Evolutionary conservation across 805 yeast genomes (phyloP).

Genomic region (Kodamaea kaohsiungensis): DNA sequence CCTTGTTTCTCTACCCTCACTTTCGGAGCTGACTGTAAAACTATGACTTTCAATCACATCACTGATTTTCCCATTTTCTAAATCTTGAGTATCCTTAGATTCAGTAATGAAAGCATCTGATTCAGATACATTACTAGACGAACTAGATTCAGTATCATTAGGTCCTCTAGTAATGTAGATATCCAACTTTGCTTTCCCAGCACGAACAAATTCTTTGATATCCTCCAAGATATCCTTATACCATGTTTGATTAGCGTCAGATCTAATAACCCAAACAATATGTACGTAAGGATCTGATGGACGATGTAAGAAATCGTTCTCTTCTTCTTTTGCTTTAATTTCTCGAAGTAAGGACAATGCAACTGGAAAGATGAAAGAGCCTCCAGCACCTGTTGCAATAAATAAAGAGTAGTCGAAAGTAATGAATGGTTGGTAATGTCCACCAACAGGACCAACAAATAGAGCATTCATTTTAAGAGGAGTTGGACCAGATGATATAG

Average conservation of each 20-base stretch:
- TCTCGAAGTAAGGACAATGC: conserved; percentile 40
- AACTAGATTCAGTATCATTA: neutral
- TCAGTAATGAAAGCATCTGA: neutral
- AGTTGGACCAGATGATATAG: neutral
- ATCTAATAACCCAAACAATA: conserved; percentile 36
- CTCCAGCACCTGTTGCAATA: conserved; percentile 48
- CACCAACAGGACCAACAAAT: conserved; percentile 51
- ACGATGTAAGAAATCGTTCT: conserved; percentile 34
- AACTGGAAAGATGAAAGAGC: conserved; percentile 47
- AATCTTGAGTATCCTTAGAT: neutral
- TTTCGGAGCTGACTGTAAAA: neutral
- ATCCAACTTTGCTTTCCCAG: conserved; percentile 25
- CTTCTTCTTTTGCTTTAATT: conserved; percentile 25
- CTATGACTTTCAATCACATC: too few relatives aligned
- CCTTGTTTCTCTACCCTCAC: neutral
- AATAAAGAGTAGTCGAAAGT: conserved; percentile 43
- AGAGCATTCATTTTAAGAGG: conserved; percentile 32
- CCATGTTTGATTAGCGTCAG: conserved; percentile 33
- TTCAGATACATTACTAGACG: neutral
- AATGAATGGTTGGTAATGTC: conserved; percentile 38
- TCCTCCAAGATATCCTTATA: conserved; percentile 33
- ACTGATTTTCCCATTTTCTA: too few relatives aligned
- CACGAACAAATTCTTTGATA: conserved; percentile 23
- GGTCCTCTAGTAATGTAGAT: conserved; percentile 30
- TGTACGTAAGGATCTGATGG: conserved; percentile 27